phyloP scores from a whole-genome alignment of 192 early-diverging fungal species.

The Podila minutissima region DNA sequence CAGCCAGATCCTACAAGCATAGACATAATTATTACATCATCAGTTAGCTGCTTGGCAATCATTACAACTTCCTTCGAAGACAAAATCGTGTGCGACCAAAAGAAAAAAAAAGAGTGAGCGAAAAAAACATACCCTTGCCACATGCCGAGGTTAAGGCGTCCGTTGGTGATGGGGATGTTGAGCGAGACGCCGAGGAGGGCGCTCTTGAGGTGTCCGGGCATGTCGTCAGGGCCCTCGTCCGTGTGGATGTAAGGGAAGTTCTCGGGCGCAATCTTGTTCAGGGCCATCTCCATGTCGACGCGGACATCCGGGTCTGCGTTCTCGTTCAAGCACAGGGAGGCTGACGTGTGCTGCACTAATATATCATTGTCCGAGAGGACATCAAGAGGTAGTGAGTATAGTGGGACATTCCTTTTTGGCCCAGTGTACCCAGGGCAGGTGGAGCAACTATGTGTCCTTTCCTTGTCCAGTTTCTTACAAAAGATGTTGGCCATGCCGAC shows the following conservation, averaged over 20 bases:
- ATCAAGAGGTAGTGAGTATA: too few relatives aligned
- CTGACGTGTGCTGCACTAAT: conserved; percentile 89
- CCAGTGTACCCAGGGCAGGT: too few relatives aligned
- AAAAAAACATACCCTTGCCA: conserved; percentile 75
- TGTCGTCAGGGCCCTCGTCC: conserved; percentile 89
- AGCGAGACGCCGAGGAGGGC: conserved; percentile 84
- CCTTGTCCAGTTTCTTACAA: conserved; percentile 53
- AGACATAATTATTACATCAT: neutral
- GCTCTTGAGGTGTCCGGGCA: conserved; percentile 92
- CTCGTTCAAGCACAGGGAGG: conserved; percentile 90
- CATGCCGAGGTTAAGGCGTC: conserved; percentile 80
- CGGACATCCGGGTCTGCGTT: conserved; percentile 83
- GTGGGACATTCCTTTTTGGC: too few relatives aligned
- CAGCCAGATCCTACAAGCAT: conserved; percentile 67
- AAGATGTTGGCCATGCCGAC: conserved; percentile 90
- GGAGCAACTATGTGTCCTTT: neutral
- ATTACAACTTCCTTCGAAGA: too few relatives aligned
- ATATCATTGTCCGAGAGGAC: neutral
- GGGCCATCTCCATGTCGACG: conserved; percentile 86
- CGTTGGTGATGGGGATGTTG: conserved; percentile 87
- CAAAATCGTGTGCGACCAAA: neutral
- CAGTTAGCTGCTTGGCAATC: too few relatives aligned
- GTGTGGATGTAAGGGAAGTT: conserved; percentile 81
- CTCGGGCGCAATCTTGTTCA: conserved; percentile 87
- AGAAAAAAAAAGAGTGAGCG: too few relatives aligned